Base-by-base conservation (phyloP, 202 grass and related monocot genomes). In the Panicum virgatum region DNA sequence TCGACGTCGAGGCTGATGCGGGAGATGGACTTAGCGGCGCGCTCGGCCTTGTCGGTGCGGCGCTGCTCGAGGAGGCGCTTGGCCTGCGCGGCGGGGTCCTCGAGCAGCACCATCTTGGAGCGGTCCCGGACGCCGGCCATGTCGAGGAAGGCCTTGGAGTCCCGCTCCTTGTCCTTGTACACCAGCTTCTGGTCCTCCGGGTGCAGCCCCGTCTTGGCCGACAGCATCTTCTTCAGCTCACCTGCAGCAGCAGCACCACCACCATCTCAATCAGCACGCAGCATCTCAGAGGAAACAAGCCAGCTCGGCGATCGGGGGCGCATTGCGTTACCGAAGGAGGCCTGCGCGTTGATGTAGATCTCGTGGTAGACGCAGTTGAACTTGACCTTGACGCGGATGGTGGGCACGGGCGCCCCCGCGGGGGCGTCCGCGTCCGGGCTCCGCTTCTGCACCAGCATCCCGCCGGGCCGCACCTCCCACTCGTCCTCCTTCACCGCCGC, bases 371-470 rank as follows among this genome's bases (percentile, higher is more conserved):
- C 80, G 66, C 76, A 89, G 79, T 86, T 86, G 78, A 88, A 84
- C 86, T 95, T 98, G 69, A 98, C 92, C 90, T 93, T 95, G 76
- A 98, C 85, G 69, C 96, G 88, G 72, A 98, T 81, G 61, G 85
- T 89, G 66, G 90, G 92, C 6, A 95, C 88, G 53, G 86, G 88
- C 12, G 88, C 69, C 27, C 69, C 80, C 30, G 77, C 79, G 12
- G 77, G 81, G 29, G 78, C 86, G 56, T 90, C 95, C 20, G 85
- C 50, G 75, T 93, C 92, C 4, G 76, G 92, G 69, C 39, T 62
- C 45, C 96, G 81, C 80, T 90, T 98, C 87, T 98, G 96, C 77
- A 98, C 96, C 72, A 98, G 82, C 96, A 98, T 95, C 14, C 96
- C 96, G 25, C 92, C 86, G 0, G 92, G 96, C 27, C 96, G 83